Base-by-base conservation (phyloP, 495 filamentous ascomycete species). In the Neurospora cerealis region DNA sequence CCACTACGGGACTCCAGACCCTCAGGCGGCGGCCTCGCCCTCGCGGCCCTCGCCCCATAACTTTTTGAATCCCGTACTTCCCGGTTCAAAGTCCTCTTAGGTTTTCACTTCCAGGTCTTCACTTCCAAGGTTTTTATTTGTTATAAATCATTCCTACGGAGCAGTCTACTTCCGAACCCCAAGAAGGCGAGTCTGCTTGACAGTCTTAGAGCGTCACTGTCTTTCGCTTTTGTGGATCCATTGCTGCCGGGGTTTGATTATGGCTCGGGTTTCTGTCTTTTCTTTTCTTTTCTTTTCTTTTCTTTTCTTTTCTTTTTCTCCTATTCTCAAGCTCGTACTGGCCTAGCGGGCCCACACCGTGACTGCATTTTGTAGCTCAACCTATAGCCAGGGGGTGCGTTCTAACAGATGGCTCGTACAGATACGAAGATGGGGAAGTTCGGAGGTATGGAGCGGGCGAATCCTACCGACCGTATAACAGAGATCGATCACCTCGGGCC, bases 381-480 rank as follows among this genome's bases (percentile, higher is more conserved):
- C 5, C 32, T 34, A 66, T 66, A 36, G 2, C 54, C 15, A 34
- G 28, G 28, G 54, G 7, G 28, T 34, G 24, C 28, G 54, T 19
- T 66, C 54, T 66, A 34, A 66, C 54, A 34, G 54, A 66, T 8
- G 24, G 28, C 7, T 36, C 54, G 0, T 4, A 54, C 72, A 86
- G 84, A 72, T 87, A 86, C 76, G 86, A 87, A 73, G 86, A 88
- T 62, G 87, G 87, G 5, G 86, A 88, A 77, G 86, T 88, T 24
- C 83, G 85, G 48, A 83, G 83, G 73, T 86, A 88, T 76, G 87
- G 87, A 37, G 85, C 83, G n/a, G 87, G 87, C 0, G 87, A 89
- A 79, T 87, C 85, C 21, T 89, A 88, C 75, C 78, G 87, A 41
- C 87, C 87, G 5, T 83, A 81, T 70, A 85, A 84, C 73, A 81